Evolutionary conservation across 1,284 basidiomycete species (phyloP).

Genomic region (Rhizoctonia solani): DNA sequence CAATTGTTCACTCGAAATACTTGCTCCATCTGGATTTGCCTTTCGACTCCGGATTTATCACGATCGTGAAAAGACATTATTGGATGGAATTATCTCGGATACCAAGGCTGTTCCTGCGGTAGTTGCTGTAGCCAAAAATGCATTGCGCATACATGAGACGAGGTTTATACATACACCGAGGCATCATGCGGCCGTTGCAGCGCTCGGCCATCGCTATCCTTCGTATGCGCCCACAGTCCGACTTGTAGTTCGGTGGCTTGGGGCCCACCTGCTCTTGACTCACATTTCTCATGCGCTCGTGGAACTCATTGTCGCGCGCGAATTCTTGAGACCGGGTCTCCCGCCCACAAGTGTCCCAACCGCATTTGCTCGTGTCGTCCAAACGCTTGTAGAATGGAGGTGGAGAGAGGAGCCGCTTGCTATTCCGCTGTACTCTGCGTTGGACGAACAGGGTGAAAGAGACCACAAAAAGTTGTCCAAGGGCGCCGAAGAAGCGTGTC

Average conservation of each 20-base stretch:
- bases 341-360: constrained; percentile 53
- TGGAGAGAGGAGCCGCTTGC: constrained; percentile 61
- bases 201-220: constrained; percentile 77
- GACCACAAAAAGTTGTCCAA: constrained; percentile 39
- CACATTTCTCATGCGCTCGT: constrained; percentile 78
- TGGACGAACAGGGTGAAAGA: constrained; percentile 43
- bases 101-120: constrained; percentile 45
- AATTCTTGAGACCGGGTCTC: constrained; percentile 52
- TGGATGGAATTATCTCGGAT: constrained; percentile 66
- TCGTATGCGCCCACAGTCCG: constrained; percentile 85
- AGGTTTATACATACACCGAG: constrained; percentile 78
- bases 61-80: constrained; percentile 79
- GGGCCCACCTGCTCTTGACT: constrained; percentile 83
- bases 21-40: constrained; percentile 83
- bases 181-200: constrained; percentile 84
- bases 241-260: constrained; percentile 91
- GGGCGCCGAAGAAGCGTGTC: constrained; percentile 53
- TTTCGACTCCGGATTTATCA: constrained; percentile 86
- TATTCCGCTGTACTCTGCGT: constrained; percentile 52
- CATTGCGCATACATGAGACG: constrained; percentile 65
- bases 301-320: constrained; percentile 79
- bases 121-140: constrained; percentile 58
- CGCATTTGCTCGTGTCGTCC: constrained; percentile 80
- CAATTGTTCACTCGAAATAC: constrained; percentile 72
- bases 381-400: constrained; percentile 81